A percentile compares a stretch with the other conserved stretches of the same genome.
Conservation (phyloP, 2,329 filamentous ascomycete genomes). For the Bertia moriformis region DNA sequence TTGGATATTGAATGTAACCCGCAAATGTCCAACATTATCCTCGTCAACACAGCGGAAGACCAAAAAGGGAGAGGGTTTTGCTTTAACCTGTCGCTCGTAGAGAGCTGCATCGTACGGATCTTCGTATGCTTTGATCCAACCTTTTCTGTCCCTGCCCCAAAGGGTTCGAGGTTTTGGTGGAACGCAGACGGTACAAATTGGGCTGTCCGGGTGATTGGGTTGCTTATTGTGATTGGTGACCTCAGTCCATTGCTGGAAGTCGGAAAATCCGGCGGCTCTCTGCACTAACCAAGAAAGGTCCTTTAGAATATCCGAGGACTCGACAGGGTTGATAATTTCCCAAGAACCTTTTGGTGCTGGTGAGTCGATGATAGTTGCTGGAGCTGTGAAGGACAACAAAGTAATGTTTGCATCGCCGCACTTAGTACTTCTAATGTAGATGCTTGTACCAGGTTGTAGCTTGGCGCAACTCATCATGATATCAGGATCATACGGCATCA, state of each 20-base stretch:
- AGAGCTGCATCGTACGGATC: conserved; percentile 29
- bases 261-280: conserved; percentile 1
- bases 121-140: conserved; percentile 23
- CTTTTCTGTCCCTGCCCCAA: conserved; percentile 7
- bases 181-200: conserved; percentile 13
- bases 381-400: background rate
- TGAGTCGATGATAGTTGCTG: background rate
- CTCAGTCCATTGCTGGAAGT: conserved; percentile 4
- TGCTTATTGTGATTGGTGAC: background rate
- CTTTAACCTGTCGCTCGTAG: conserved; percentile 34
- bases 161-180: conserved; percentile 15
- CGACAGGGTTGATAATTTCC: background rate
- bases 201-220: background rate
- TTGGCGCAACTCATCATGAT: background rate
- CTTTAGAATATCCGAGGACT: background rate
- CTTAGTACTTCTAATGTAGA: background rate
- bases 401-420: background rate
- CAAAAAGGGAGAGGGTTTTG: conserved; percentile 23
- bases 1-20: conserved; percentile 21
- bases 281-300: background rate
- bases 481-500: background rate
- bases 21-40: conserved; percentile 16
- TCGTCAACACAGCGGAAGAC: conserved; percentile 17
- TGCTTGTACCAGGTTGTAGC: background rate
- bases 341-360: background rate